phyloP scores from a whole-genome alignment of 805 yeast species.

The Hanseniaspora occidentalis region DNA sequence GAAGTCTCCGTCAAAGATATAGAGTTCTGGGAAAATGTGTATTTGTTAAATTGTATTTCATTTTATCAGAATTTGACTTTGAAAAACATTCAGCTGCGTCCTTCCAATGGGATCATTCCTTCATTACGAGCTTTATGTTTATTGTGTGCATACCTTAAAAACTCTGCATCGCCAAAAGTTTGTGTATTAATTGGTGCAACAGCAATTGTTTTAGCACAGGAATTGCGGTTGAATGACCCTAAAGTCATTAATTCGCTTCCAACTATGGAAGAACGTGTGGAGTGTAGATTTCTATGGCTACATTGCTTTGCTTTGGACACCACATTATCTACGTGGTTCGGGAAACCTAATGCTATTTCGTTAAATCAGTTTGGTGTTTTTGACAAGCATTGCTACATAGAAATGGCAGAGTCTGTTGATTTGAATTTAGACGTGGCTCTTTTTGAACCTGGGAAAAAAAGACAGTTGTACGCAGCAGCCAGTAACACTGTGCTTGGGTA shows the following conservation, averaged over 20 bases:
- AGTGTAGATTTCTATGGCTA: not conserved
- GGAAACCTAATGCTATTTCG: not conserved
- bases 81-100: not conserved
- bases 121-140: not conserved
- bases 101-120: not conserved
- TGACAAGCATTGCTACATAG: not conserved
- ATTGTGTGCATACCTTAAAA: conserved; percentile 3
- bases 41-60: not conserved
- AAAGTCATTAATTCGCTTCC: not conserved
- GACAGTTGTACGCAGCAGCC: not conserved
- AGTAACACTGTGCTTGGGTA: not conserved
- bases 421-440: not conserved
- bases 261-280: not conserved
- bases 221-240: conserved; percentile 2
- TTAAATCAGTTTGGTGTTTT: not conserved
- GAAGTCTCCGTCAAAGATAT: conserved; percentile 1
- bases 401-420: not conserved
- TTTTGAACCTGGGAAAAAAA: not conserved
- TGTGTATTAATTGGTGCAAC: conserved; percentile 1
- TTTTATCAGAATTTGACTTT: conserved; percentile 3
- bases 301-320: not conserved
- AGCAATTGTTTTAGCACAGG: conserved; percentile 2
- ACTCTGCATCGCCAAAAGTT: conserved; percentile 4
- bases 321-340: not conserved
- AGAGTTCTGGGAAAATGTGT: conserved; percentile 1